Percentiles rank a stretch among this genome's conserved stretches.
Conservation (phyloP, 768 basidiomycete genomes). For the Hygrophoropsis aurantiaca region DNA sequence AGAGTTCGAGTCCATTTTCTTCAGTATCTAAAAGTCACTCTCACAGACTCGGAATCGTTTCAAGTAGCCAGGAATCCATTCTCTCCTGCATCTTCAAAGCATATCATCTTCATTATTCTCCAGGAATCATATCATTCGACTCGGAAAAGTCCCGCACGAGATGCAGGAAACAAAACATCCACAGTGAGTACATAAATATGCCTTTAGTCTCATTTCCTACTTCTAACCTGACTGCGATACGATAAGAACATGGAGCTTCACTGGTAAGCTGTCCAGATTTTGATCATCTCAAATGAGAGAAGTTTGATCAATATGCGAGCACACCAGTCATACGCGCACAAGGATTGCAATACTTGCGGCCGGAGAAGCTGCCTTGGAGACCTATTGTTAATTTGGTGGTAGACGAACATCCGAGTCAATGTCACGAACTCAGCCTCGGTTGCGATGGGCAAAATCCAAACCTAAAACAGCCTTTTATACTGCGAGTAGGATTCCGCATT, state of each 20-base stretch:
- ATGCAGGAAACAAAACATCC: no score
- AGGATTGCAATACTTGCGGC: slow-evolving; percentile 43
- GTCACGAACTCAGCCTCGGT: slow-evolving; percentile 59
- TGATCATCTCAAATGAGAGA: background rate
- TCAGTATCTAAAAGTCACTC: no score
- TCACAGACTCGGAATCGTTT: no score
- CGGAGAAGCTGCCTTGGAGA: slow-evolving; percentile 60
- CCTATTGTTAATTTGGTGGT: slow-evolving; percentile 62
- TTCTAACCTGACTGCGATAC: no score
- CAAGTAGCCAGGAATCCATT: no score
- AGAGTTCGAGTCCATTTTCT: no score
- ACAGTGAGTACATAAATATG: no score
- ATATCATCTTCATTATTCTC: no score
- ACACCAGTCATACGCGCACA: slow-evolving; percentile 38
- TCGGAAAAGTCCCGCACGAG: no score
- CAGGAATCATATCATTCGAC: no score
- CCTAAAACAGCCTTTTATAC: slow-evolving; percentile 47
- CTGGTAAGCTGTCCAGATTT: background rate
- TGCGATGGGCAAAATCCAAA: slow-evolving; percentile 73
- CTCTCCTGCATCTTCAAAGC: no score
- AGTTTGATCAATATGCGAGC: background rate
- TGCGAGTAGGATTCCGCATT: slow-evolving; percentile 59
- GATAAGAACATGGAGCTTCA: slow-evolving; percentile 4
- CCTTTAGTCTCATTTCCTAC: no score
- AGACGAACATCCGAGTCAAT: slow-evolving; percentile 49